These are phyloP conservation scores for Nemania diffusa DNA, from an alignment of 2,329 filamentous ascomycete species.

Conservation along the genomic window DNA sequence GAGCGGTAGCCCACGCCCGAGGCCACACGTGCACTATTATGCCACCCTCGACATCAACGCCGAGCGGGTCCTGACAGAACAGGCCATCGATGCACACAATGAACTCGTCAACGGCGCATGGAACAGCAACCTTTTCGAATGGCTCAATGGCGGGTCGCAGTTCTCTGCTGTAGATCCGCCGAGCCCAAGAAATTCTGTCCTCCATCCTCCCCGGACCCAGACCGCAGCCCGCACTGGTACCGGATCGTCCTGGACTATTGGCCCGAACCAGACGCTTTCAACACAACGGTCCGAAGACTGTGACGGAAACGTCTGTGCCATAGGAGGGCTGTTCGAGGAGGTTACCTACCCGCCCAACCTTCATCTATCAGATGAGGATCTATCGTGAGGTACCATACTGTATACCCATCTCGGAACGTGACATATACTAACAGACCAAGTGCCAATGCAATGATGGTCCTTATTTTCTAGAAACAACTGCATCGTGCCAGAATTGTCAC, in stretches of 20 bases:
- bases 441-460: slow-evolving; percentile 22
- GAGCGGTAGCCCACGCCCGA: neutral
- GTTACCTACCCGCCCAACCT: slow-evolving; percentile 18
- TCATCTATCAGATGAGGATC: slow-evolving; percentile 39
- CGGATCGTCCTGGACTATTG: slow-evolving; percentile 28
- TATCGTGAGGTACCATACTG: slow-evolving; percentile 1
- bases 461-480: neutral
- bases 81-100: slow-evolving; percentile 39
- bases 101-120: slow-evolving; percentile 20
- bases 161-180: neutral
- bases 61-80: slow-evolving; percentile 33
- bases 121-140: slow-evolving; percentile 32
- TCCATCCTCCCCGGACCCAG: slow-evolving; percentile 18
- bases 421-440: slow-evolving; percentile 20
- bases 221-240: slow-evolving; percentile 35
- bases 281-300: slow-evolving; percentile 14
- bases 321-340: slow-evolving; percentile 37
- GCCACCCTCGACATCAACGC: slow-evolving; percentile 30
- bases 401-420: too few species aligned
- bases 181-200: slow-evolving; percentile 32
- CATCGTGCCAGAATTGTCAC: slow-evolving; percentile 18
- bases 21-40: slow-evolving; percentile 15
- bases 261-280: slow-evolving; percentile 5
- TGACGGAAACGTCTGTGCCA: slow-evolving; percentile 26
- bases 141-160: slow-evolving; percentile 33